These are phyloP conservation scores for Vigna reflexopilosa DNA, from an alignment of 306 rosid species.

Conservation along the genomic window DNA sequence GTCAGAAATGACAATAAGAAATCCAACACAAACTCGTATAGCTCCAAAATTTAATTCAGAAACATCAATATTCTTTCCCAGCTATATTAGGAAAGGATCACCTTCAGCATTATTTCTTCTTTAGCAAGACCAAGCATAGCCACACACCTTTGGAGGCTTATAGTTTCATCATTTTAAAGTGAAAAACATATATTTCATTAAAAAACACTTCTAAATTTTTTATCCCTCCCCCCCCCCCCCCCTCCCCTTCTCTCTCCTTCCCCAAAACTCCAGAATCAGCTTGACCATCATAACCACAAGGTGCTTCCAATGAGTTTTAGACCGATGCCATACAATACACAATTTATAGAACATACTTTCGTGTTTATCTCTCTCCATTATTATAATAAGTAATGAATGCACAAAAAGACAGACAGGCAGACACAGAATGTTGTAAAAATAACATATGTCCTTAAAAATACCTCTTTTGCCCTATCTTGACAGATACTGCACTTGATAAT, in stretches of 20 bases:
- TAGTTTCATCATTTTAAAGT: neutral
- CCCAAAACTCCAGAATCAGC: neutral
- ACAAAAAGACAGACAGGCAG: neutral
- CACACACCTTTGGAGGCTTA: neutral
- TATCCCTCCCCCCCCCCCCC: neutral
- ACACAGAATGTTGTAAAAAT: neutral
- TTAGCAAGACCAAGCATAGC: neutral
- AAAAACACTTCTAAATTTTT: neutral
- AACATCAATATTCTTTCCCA: neutral
- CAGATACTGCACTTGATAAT: conserved; percentile 93
- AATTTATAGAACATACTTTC: too few species aligned
- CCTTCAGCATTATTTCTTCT: neutral
- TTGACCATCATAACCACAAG: neutral
- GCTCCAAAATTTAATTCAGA: neutral
- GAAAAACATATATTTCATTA: neutral
- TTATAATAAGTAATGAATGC: neutral
- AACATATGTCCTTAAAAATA: conserved; percentile 15
- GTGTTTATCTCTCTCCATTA: neutral
- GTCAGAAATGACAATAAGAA: neutral
- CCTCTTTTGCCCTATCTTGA: conserved; percentile 87
- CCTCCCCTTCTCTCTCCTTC: neutral
- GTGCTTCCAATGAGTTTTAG: neutral
- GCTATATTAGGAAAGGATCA: conserved; percentile 5
- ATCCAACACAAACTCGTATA: neutral
- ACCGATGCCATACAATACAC: neutral